Conservation (phyloP, 2,329 filamentous ascomycete species). For the Nakataea oryzae region DNA sequence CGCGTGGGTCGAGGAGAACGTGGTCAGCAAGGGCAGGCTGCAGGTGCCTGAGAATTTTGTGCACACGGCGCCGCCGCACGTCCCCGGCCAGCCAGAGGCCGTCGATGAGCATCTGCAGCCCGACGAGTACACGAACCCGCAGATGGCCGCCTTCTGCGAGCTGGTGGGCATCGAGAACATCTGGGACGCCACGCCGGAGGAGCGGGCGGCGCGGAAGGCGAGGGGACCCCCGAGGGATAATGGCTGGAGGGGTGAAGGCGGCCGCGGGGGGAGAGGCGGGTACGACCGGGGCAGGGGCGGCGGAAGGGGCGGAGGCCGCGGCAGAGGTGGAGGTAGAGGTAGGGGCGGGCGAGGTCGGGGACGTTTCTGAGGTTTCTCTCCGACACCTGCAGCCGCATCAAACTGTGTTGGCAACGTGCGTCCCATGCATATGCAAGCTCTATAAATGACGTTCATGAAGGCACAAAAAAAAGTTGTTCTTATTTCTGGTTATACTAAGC, state of each 20-base stretch:
- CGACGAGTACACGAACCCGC: slow-evolving; percentile 74
- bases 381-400: not conserved
- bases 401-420: not conserved
- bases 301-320: slow-evolving; percentile 15
- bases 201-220: slow-evolving; percentile 49
- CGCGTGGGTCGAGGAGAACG: slow-evolving; percentile 70
- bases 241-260: slow-evolving; percentile 22
- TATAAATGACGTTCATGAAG: not conserved
- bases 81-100: slow-evolving; percentile 40
- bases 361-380: no score
- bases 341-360: slow-evolving; percentile 6
- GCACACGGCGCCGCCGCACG: slow-evolving; percentile 63
- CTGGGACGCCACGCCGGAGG: slow-evolving; percentile 62
- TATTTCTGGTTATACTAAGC: not conserved
- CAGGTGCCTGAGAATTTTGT: slow-evolving; percentile 69
- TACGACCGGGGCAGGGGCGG: slow-evolving; percentile 25
- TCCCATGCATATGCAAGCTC: not conserved
- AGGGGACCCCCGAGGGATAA: slow-evolving; percentile 39
- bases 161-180: slow-evolving; percentile 68
- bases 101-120: slow-evolving; percentile 51
- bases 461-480: not conserved
- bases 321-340: slow-evolving; percentile 11
- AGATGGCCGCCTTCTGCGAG: slow-evolving; percentile 73
- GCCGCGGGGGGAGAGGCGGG: slow-evolving; percentile 26
- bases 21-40: slow-evolving; percentile 53